A percentile compares a stretch with the other conserved stretches of the same genome.
Evolutionary conservation across 2,329 filamentous ascomycete species (phyloP).

Genomic region (Zymoseptoria ardabiliae): DNA sequence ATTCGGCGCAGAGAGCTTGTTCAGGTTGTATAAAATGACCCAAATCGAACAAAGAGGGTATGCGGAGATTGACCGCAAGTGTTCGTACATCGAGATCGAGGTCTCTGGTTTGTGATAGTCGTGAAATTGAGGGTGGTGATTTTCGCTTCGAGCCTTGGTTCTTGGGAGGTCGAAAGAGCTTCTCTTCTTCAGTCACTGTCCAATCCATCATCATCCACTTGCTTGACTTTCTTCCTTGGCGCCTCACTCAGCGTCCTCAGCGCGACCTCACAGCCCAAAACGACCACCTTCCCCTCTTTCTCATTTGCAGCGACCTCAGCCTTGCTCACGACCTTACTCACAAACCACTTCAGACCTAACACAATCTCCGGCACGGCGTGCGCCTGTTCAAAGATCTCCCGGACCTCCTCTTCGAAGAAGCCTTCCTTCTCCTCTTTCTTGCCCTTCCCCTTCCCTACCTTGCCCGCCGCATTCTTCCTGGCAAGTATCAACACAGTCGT

Average conservation of each 20-base stretch:
- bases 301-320: slow-evolving; percentile 47
- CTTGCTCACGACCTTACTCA: slow-evolving; percentile 66
- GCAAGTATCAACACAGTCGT: slow-evolving; percentile 60
- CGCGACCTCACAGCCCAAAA: slow-evolving; percentile 34
- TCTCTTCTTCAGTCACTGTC: neutral
- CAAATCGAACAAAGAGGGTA: no score
- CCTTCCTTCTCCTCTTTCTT: slow-evolving; percentile 9
- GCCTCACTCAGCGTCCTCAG: slow-evolving; percentile 18
- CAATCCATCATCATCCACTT: slow-evolving; percentile 3
- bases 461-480: slow-evolving; percentile 31
- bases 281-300: slow-evolving; percentile 46
- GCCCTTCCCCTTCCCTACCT: slow-evolving; percentile 33
- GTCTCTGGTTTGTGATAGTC: no score
- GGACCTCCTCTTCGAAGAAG: slow-evolving; percentile 49
- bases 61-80: no score
- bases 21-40: no score
- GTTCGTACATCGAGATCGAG: no score
- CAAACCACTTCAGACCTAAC: slow-evolving; percentile 69
- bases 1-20: no score
- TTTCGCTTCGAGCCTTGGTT: no score
- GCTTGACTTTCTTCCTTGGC: neutral
- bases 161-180: no score
- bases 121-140: no score
- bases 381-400: slow-evolving; percentile 59
- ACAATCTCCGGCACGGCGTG: slow-evolving; percentile 61